These are phyloP conservation scores for Globisporangium camurandrum DNA, from an alignment of 352 stramenopile genomes.

Conservation along the genomic window DNA sequence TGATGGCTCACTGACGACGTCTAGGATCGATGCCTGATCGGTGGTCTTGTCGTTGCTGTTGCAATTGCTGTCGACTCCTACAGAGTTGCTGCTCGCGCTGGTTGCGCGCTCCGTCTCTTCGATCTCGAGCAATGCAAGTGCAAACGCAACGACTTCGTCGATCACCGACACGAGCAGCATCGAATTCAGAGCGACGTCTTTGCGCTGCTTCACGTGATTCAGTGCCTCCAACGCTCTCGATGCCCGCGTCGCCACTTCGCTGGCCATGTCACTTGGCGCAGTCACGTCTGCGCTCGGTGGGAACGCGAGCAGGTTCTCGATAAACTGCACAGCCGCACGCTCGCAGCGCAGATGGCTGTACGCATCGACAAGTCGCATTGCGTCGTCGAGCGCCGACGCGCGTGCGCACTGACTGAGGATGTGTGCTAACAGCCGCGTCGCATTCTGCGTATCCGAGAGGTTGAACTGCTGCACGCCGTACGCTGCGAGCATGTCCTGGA, in stretches of 20 bases:
- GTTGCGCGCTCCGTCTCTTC: constrained; percentile 15
- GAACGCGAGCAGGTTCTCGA: constrained; percentile 52
- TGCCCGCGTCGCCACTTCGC: constrained; percentile 10
- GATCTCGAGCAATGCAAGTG: constrained; percentile 33
- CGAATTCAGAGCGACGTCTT: constrained; percentile 8
- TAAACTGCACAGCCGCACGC: constrained; percentile 42
- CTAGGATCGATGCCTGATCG: not conserved
- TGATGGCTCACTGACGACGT: no score
- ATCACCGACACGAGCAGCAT: constrained; percentile 32
- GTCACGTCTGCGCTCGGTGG: constrained; percentile 1
- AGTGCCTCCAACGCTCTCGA: constrained; percentile 25
- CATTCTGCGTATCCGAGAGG: constrained; percentile 37
- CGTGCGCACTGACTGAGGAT: constrained; percentile 46
- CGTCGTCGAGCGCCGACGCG: constrained; percentile 41
- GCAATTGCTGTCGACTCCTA: not conserved
- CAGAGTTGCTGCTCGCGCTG: not conserved
- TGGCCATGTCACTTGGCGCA: not conserved
- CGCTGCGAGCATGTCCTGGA: constrained; percentile 62
- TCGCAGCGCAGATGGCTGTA: constrained; percentile 46
- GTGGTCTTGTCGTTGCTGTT: not conserved
- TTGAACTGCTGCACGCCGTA: constrained; percentile 57
- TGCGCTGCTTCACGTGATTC: constrained; percentile 31
- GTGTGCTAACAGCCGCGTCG: constrained; percentile 39
- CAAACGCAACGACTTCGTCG: constrained; percentile 47
- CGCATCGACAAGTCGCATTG: constrained; percentile 51